Conservation (phyloP, 2,329 filamentous ascomycete species). For the Cercospora sesami region DNA sequence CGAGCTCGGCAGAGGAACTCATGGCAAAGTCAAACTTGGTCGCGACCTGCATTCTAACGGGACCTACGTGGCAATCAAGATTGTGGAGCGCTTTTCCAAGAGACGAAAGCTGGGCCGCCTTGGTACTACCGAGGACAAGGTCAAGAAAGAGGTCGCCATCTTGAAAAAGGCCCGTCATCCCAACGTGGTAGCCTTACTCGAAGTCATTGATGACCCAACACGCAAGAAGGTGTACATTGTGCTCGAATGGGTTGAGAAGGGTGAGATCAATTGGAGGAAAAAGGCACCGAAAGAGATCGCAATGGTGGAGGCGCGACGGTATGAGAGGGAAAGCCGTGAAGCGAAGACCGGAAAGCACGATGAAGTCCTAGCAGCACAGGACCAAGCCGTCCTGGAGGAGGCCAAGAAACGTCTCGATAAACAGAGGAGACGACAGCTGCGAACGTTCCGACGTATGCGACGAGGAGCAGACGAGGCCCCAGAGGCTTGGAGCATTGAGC, state of each 20-base stretch:
- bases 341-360: constrained; percentile 51
- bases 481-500: constrained; percentile 81
- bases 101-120: constrained; percentile 80
- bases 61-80: constrained; percentile 93
- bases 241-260: constrained; percentile 88
- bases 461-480: constrained; percentile 45
- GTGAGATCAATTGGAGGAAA: constrained; percentile 91
- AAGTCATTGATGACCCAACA: constrained; percentile 96
- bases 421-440: constrained; percentile 43
- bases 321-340: constrained; percentile 62
- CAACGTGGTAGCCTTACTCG: constrained; percentile 92
- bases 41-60: constrained; percentile 67
- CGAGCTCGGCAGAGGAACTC: constrained; percentile 91
- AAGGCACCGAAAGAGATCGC: constrained; percentile 83
- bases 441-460: constrained; percentile 37
- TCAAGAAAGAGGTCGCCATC: constrained; percentile 95
- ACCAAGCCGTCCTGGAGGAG: constrained; percentile 46
- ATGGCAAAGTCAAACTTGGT: constrained; percentile 96
- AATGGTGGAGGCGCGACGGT: constrained; percentile 74
- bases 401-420: constrained; percentile 59
- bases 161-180: constrained; percentile 96
- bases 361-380: constrained; percentile 46
- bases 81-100: constrained; percentile 93
- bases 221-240: constrained; percentile 98
- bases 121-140: constrained; percentile 73